phyloP scores from a whole-genome alignment of 768 basidiomycete genomes.

The Tulasnella sp. region DNA sequence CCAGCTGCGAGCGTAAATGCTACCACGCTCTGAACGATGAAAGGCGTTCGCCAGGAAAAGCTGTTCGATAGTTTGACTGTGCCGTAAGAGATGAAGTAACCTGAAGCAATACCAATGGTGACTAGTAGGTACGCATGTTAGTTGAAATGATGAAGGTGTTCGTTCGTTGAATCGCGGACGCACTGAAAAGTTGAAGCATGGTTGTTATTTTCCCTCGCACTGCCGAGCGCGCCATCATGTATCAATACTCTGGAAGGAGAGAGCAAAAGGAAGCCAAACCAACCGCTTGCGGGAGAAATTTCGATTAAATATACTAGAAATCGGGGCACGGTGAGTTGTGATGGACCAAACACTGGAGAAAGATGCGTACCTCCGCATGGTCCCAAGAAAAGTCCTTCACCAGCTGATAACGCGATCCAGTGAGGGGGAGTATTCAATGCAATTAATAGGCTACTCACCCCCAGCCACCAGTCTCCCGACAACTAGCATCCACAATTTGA shows the following conservation, averaged over 20 bases:
- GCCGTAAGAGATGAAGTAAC: slow-evolving; percentile 45
- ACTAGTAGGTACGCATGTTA: slow-evolving; percentile 28
- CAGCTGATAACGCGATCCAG: slow-evolving; percentile 33
- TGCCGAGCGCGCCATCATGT: neutral
- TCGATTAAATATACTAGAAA: slow-evolving; percentile 32
- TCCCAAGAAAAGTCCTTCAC: slow-evolving; percentile 48
- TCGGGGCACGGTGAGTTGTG: slow-evolving; percentile 22
- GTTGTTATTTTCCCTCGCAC: slow-evolving; percentile 45
- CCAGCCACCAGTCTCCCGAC: slow-evolving; percentile 49
- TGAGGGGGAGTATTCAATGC: neutral
- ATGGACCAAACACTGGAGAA: slow-evolving; percentile 36
- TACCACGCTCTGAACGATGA: slow-evolving; percentile 40
- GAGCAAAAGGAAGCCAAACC: neutral
- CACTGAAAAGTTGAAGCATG: slow-evolving; percentile 44
- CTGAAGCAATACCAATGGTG: slow-evolving; percentile 45
- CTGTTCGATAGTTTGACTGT: slow-evolving; percentile 38
- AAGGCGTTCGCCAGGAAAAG: slow-evolving; percentile 44
- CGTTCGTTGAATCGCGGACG: neutral
- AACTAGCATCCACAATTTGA: slow-evolving; percentile 42
- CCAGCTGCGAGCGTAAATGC: slow-evolving; percentile 31
- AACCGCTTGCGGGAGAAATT: slow-evolving; percentile 32
- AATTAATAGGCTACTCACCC: slow-evolving; percentile 21
- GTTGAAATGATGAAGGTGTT: neutral
- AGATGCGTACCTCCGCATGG: slow-evolving; percentile 32
- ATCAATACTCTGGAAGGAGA: neutral